phyloP scores from a whole-genome alignment of 441 rosid species.

The Hura crepitans region DNA sequence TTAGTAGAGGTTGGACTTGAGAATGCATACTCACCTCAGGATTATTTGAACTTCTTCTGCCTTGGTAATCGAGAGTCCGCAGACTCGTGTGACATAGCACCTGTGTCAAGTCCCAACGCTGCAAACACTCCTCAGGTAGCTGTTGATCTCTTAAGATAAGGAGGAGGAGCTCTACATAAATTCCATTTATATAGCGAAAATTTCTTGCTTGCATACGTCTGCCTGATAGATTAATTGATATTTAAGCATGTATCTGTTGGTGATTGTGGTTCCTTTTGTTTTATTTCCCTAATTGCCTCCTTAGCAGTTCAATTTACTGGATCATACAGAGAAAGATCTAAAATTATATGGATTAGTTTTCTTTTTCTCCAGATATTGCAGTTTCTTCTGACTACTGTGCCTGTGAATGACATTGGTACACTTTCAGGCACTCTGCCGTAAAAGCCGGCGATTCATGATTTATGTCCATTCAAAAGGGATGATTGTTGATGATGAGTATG shows the following conservation, averaged over 20 bases:
- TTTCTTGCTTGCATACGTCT: background rate
- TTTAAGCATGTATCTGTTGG: background rate
- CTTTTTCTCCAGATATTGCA: background rate
- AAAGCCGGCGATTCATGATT: constrained; percentile 83
- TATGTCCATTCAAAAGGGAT: constrained; percentile 98
- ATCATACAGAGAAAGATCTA: background rate
- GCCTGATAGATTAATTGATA: background rate
- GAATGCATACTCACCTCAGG: constrained; percentile 60
- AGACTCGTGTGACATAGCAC: constrained; percentile 27
- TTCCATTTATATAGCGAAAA: background rate
- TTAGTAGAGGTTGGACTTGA: constrained; percentile 76
- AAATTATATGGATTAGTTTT: background rate
- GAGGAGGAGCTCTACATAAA: background rate
- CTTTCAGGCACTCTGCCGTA: constrained; percentile 52
- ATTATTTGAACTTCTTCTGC: constrained; percentile 86
- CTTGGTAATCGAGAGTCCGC: constrained; percentile 75
- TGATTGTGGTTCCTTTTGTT: background rate
- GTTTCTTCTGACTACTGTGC: background rate
- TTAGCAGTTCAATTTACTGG: background rate
- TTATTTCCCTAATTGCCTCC: background rate
- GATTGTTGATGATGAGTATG: constrained; percentile 91
- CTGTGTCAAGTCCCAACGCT: constrained; percentile 39
- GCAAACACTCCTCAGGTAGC: constrained; percentile 66
- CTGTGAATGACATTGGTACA: constrained; percentile 4
- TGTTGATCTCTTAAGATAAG: background rate